Evolutionary conservation across 805 yeast genomes (phyloP), one percentile per base, ranked within the genome.

Genomic region (Sungouiozyma ichnusensis): DNA sequence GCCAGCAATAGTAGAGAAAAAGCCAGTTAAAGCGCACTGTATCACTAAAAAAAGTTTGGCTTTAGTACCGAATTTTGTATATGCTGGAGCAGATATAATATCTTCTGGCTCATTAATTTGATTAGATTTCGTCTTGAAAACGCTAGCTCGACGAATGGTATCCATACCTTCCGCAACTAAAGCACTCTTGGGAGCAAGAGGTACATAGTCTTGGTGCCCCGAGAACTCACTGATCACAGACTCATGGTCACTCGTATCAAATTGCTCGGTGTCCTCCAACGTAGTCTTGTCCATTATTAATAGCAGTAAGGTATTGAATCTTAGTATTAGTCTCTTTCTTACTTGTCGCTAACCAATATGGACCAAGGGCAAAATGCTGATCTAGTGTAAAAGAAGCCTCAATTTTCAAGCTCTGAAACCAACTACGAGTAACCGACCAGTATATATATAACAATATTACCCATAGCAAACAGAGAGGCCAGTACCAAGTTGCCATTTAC

Each of bases 1-100:
- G 48, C 81, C 74, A 0, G 88, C 77, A 2, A 83, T 65, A 0
- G 92, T 67, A 2, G 94, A 83, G 67, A 81, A 79, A 35, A 77
- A 61, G 0, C 85, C 83, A 2, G 74, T 62, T 3, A 65, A 47
- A 2, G 71, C 73, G 44, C 68, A 69, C 24, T 64, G 61, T 4
- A 49, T 46, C 2, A 67, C 71, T 29, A 79, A 49, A 4, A 67
- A 32, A 16, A 54, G 42, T 48, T 69, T 68, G 38, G 77, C 81
- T 3, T 43, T 44, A 3, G 52, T 43, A 0, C 66, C 61, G 32
- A 76, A 64, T 5, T 78, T 68, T 0, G 82, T 65, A 48, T 69
- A 67, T 1, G 76, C 64, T 3, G 51, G 40, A 7, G 44, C 32
- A n/a, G 36, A n/a, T 4, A 29, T 27, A 13, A 24, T 24, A 24